Evolutionary conservation across 139 green algal species (phyloP).

Genomic region (Choricystis sp.): DNA sequence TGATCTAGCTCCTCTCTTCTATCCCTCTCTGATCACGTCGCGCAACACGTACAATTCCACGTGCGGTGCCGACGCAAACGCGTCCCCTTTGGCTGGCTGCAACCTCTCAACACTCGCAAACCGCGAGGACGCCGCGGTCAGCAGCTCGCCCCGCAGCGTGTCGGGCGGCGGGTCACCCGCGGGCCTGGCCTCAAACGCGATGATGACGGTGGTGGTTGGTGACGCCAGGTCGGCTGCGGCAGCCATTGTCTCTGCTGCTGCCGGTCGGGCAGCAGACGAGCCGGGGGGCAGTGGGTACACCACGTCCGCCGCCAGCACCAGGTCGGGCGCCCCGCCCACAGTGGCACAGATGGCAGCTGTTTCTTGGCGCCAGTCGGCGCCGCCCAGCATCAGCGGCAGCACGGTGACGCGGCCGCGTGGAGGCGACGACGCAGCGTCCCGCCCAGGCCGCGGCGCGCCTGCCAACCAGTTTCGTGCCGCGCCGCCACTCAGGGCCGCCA

Average conservation of each 20-base stretch:
- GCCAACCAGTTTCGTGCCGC: neutral
- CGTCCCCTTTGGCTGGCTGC: too few species aligned
- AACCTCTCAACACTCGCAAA: too few species aligned
- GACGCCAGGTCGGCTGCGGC: too few species aligned
- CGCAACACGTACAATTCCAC: too few species aligned
- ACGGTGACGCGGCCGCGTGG: neutral
- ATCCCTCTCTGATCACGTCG: too few species aligned
- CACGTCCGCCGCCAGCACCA: neutral
- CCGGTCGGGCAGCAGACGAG: too few species aligned
- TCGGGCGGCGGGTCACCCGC: neutral
- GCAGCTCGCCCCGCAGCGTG: neutral
- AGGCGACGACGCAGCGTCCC: neutral
- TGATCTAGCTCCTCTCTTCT: too few species aligned
- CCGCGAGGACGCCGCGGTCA: neutral
- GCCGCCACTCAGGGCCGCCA: too few species aligned
- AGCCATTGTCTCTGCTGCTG: too few species aligned
- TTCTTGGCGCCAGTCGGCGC: neutral
- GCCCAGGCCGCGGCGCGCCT: too few species aligned
- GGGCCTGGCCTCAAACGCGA: neutral
- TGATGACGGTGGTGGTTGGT: neutral
- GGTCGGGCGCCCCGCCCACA: neutral
- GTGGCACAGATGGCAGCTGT: neutral
- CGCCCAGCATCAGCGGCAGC: neutral
- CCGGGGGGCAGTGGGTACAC: neutral
- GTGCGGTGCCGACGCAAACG: too few species aligned